Evolutionary conservation across 352 stramenopile genomes (phyloP), one percentile per base, ranked within the genome.

Genomic region (Globisporangium splendens): DNA sequence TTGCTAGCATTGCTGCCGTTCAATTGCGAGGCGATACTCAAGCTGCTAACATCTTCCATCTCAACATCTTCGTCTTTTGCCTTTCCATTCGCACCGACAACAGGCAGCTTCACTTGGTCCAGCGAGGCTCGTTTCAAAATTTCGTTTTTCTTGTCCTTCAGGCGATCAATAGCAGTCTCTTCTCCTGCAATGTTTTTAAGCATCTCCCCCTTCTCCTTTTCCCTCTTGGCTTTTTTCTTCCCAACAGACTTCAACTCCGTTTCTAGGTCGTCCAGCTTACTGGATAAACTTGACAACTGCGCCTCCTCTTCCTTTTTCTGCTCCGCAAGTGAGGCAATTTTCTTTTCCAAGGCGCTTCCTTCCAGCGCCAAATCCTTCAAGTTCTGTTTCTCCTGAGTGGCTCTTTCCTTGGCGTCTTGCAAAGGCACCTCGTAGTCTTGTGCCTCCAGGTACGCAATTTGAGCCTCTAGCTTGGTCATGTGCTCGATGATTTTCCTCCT

Each of bases 101-200:
- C 56, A 50, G 95, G 95, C 7, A 99, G 52, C 44, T 89, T 87
- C 1, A 99, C 85, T 75, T 99, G 93, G 55, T 99, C 96, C 28
- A 99, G 72, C 24, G 89, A 87, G 8, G 96, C 94, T 35, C 96
- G 96, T 62, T 98, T 96, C 13, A 99, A 77, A 51, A 98, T 97
- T 65, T 98, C 96, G 17, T 91, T 79, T 35, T 98, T 93, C 65
- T 97, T 92, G 54, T 98, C 93, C 55, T 94, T 96, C 18, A 99
- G 63, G 2, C 83, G 79, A 46, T 98, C 94, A 8, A 98, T 68
- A 10, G 88, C 77, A 17, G 87, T 91, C 57, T 99, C 96, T 63
- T 98, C 86, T 0, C 74, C 68, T 22, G 83, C 73, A 5, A 98
- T 86, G 46, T 79, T 73, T 63, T 97, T 96, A 52, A 96, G 67